phyloP scores from a whole-genome alignment of 306 rosid genomes.

The Hippophae rhamnoides region DNA sequence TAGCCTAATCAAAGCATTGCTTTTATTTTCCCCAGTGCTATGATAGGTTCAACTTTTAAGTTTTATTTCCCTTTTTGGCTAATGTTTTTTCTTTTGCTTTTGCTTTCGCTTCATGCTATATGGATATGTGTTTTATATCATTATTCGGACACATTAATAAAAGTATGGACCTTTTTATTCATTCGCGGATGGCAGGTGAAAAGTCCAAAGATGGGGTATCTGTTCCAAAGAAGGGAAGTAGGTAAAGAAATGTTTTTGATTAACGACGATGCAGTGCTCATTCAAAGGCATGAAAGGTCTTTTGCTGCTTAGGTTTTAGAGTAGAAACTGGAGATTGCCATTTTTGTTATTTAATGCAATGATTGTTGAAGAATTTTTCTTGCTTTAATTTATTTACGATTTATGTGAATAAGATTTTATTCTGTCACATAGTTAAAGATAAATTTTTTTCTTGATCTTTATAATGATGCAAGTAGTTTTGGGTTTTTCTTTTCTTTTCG shows the following conservation, averaged over 20 bases:
- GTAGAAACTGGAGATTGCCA: too few species aligned
- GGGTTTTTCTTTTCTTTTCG: too few species aligned
- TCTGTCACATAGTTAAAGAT: too few species aligned
- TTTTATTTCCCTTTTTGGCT: neutral
- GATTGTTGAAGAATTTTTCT: too few species aligned
- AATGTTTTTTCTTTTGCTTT: constrained; percentile 22
- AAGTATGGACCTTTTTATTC: constrained; percentile 97
- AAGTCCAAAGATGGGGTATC: constrained; percentile 99
- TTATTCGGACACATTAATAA: constrained; percentile 74
- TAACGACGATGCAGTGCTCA: constrained; percentile 64
- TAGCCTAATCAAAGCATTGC: constrained; percentile 30
- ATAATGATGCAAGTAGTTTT: too few species aligned
- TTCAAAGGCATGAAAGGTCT: constrained; percentile 33
- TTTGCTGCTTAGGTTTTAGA: constrained; percentile 27
- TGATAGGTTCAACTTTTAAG: constrained; percentile 18
- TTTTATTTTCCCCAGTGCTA: constrained; percentile 12
- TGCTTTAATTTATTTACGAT: too few species aligned
- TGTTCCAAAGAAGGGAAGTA: constrained; percentile 99
- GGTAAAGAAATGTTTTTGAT: constrained; percentile 99
- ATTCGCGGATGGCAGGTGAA: constrained; percentile 99
- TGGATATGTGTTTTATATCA: constrained; percentile 51
- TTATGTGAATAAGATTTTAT: too few species aligned
- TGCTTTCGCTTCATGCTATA: constrained; percentile 30
- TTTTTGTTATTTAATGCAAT: too few species aligned
- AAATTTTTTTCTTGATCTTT: too few species aligned